Conservation (phyloP, 225 moss, liverwort and hornwort genomes). For the Bryum argenteum region DNA sequence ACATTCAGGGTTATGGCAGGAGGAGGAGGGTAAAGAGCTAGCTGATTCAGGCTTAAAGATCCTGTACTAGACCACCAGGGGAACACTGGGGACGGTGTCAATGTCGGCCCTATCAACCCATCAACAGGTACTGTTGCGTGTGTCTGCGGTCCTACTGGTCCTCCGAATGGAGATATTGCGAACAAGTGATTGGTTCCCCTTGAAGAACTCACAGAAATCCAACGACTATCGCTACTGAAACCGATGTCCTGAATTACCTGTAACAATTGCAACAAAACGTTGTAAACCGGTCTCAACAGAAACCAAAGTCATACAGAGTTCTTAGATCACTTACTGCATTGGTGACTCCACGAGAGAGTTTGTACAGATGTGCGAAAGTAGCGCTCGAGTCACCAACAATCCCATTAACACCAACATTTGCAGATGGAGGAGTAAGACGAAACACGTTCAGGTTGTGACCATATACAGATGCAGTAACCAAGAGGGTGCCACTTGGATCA, state of each 20-base stretch:
- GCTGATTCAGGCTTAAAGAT: slow-evolving; percentile 63
- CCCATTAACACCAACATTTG: slow-evolving; percentile 29
- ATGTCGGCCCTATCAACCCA: slow-evolving; percentile 78
- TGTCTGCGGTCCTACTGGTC: slow-evolving; percentile 85
- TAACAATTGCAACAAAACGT: background rate
- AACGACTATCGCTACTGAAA: slow-evolving; percentile 93
- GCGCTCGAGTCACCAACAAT: slow-evolving; percentile 41
- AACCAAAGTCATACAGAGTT: too few relatives aligned
- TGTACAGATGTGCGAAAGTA: slow-evolving; percentile 83
- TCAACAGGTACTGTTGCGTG: slow-evolving; percentile 80
- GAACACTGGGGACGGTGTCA: slow-evolving; percentile 74
- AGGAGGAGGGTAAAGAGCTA: slow-evolving; percentile 64
- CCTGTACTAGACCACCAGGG: slow-evolving; percentile 94
- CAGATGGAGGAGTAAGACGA: slow-evolving; percentile 72
- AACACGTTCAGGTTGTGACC: slow-evolving; percentile 99
- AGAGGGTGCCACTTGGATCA: slow-evolving; percentile 95
- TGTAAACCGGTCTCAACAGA: too few relatives aligned
- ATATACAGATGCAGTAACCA: slow-evolving; percentile 93
- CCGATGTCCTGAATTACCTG: slow-evolving; percentile 97
- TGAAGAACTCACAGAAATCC: slow-evolving; percentile 94
- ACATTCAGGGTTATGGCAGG: slow-evolving; percentile 79
- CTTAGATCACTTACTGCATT: slow-evolving; percentile 69
- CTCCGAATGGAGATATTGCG: slow-evolving; percentile 94
- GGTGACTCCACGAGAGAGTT: slow-evolving; percentile 92
- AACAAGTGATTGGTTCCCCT: slow-evolving; percentile 90